Base-by-base conservation (phyloP, 495 filamentous ascomycete genomes). In the Diplogelasinospora grovesii region DNA sequence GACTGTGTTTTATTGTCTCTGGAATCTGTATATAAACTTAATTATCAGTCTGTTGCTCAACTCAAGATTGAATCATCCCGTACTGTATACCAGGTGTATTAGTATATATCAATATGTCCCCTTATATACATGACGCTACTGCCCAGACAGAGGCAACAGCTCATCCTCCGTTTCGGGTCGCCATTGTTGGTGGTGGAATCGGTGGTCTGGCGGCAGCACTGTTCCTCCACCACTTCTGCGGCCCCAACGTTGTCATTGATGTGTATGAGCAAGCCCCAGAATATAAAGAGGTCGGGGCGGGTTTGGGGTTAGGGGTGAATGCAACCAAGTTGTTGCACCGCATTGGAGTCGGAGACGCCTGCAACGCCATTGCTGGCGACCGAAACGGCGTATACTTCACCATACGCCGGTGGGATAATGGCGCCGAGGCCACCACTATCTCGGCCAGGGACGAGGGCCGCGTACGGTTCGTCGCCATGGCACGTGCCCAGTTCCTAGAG, bases 281-380 rank as follows among this genome's bases (percentile, higher is more conserved):
- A 29, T 59, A 57, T 34, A 44, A 45, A 11, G 61, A 59, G 39
- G 57, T 61, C 45, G 64, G 64, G n/a, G 55, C 56, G 5, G 55
- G 61, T 8, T 48, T 63, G 1, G 70, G 69, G 14, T 56, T 68
- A 16, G 66, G 70, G 22, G 64, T 79, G 29, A 65, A 79, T 39
- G 72, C 70, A 5, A 68, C 73, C 30, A 52, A 66, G 37, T 52
- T 54, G 4, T 28, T 57, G 7, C 50, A 57, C 14, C 28, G 33
- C 9, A 42, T 53, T 22, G 50, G 56, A 8, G 21, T 53, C 0
- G 49, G 49, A 19, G 50, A 50, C 8, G 46, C 46, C 15, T 23
- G 38, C 15, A 44, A 51, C 34, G 35, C 52, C 11, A 66, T 64
- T 18, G 55, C 60, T 8, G 53, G 57, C n/a, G 44, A 59, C 25